Percentiles rank a stretch among this genome's conserved stretches.
phyloP scores from a whole-genome alignment of 495 filamentous ascomycete genomes.

The Durotheca rogersii region DNA sequence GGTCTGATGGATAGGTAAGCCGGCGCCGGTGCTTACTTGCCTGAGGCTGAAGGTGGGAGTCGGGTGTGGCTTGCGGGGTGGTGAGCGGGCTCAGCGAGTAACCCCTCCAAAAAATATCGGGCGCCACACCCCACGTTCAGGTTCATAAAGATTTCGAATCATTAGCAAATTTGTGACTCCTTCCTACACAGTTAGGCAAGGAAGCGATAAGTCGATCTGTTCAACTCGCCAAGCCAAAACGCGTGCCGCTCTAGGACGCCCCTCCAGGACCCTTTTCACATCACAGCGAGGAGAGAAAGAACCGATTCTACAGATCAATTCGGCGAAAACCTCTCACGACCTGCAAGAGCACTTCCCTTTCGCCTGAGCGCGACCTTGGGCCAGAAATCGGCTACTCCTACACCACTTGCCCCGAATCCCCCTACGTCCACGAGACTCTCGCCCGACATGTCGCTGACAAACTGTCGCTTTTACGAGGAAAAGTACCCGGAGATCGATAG shows the following conservation, averaged over 20 bases:
- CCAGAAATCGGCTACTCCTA: slow-evolving; percentile 17
- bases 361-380: slow-evolving; percentile 29
- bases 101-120: slow-evolving; percentile 27
- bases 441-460: slow-evolving; percentile 87
- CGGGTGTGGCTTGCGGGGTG: no score
- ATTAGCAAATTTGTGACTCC: slow-evolving; percentile 30
- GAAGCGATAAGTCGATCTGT: slow-evolving; percentile 1
- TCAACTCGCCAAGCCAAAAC: slow-evolving; percentile 7
- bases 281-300: neutral
- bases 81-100: neutral
- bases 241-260: no score
- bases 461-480: slow-evolving; percentile 98
- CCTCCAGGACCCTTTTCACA: neutral
- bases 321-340: slow-evolving; percentile 3
- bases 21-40: no score
- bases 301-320: neutral
- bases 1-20: neutral
- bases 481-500: slow-evolving; percentile 98
- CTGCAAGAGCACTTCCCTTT: slow-evolving; percentile 3
- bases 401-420: slow-evolving; percentile 5
- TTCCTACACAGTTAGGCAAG: slow-evolving; percentile 7
- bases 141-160: slow-evolving; percentile 36
- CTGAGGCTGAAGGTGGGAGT: no score
- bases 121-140: slow-evolving; percentile 34
- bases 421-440: slow-evolving; percentile 3